A percentile compares a stretch with the other conserved stretches of the same genome.
phyloP scores from a whole-genome alignment of 2,329 filamentous ascomycete genomes.

The Phialophora verrucosa region DNA sequence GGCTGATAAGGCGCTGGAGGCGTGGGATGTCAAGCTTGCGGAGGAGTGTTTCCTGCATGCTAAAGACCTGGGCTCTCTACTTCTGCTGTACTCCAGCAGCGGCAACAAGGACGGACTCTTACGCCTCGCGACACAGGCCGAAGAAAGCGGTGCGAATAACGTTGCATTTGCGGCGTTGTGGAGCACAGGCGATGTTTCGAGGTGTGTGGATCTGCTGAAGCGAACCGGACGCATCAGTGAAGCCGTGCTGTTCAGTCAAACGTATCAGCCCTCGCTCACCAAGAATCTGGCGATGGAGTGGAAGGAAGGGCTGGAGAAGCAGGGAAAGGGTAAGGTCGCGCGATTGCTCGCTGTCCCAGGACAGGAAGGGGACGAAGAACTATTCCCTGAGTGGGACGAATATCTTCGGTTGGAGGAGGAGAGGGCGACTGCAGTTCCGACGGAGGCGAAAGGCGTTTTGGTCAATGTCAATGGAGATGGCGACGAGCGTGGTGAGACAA shows the following conservation, averaged over 20 bases:
- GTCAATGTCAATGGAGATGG: constrained; percentile 49
- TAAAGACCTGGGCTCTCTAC: constrained; percentile 85
- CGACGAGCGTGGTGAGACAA: background rate
- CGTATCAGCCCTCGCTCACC: constrained; percentile 85
- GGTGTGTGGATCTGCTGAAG: constrained; percentile 77
- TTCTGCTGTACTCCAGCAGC: constrained; percentile 87
- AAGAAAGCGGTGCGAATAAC: constrained; percentile 81
- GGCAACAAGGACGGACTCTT: constrained; percentile 76
- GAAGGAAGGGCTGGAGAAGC: constrained; percentile 83
- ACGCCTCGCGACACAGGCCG: constrained; percentile 74
- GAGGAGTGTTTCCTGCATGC: constrained; percentile 92
- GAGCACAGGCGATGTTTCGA: constrained; percentile 81
- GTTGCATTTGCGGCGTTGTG: constrained; percentile 90
- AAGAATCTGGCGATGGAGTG: constrained; percentile 72
- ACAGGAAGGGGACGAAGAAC: constrained; percentile 75
- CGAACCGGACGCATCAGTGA: constrained; percentile 82
- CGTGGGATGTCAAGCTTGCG: constrained; percentile 85
- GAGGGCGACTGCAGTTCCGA: constrained; percentile 62
- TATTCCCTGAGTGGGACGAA: constrained; percentile 97
- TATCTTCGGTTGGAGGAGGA: constrained; percentile 81
- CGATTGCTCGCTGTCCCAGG: constrained; percentile 82
- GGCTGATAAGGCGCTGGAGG: constrained; percentile 83
- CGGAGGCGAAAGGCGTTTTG: constrained; percentile 44
- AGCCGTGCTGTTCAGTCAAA: constrained; percentile 90
- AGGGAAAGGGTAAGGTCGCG: constrained; percentile 82